These are phyloP conservation scores for Bryoerythrophyllum caledonicum DNA, from an alignment of 225 moss, liverwort and hornwort species.

Conservation along the genomic window DNA sequence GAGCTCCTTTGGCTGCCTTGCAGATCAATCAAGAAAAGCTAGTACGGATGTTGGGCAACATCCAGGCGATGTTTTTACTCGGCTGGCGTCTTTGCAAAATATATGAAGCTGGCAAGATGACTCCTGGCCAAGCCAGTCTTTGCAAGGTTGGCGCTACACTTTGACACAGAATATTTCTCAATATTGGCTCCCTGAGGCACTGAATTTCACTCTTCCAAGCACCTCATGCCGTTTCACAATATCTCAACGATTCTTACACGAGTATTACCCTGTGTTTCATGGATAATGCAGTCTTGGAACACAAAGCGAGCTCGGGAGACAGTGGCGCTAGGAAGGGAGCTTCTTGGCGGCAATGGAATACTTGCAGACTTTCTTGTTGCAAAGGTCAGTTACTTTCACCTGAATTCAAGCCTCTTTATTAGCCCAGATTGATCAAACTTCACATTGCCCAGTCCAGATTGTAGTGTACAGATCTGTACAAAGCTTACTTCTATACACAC, in stretches of 20 bases:
- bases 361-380: conserved; percentile 89
- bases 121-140: conserved; percentile 97
- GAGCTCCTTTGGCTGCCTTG: conserved; percentile 86
- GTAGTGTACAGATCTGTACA: not conserved
- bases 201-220: not conserved
- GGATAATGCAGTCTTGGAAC: conserved; percentile 73
- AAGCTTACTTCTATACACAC: not conserved
- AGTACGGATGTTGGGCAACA: conserved; percentile 90
- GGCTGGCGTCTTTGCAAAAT: conserved; percentile 99
- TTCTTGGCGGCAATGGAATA: conserved; percentile 96
- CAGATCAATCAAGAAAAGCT: conserved; percentile 95
- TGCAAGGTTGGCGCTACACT: conserved; percentile 63
- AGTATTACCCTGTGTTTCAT: conserved; percentile 11
- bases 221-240: not conserved
- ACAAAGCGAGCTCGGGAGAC: conserved; percentile 92
- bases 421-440: not conserved
- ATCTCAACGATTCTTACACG: not conserved
- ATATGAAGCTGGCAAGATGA: conserved; percentile 94
- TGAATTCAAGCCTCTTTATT: not conserved
- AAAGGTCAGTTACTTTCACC: conserved; percentile 52
- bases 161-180: not conserved
- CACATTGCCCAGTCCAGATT: not conserved
- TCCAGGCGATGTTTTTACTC: conserved; percentile 94
- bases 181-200: not conserved
- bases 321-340: conserved; percentile 88